Evolutionary conservation across 2,329 filamentous ascomycete species (phyloP).

Genomic region (Aspergillus neoniger): DNA sequence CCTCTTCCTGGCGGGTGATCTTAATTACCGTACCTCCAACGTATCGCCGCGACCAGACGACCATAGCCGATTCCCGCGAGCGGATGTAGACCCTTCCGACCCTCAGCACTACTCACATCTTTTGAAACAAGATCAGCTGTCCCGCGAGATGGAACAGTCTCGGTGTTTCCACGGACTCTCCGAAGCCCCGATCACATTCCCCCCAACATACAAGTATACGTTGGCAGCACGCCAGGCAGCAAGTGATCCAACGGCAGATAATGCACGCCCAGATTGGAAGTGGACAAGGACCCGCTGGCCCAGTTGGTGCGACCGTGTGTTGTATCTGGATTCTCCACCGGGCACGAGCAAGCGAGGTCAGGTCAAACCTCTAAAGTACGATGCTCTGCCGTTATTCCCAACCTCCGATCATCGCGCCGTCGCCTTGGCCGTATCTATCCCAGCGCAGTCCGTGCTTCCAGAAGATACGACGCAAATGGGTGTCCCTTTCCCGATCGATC

Average conservation of each 20-base stretch:
- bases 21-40: constrained; percentile 88
- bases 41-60: constrained; percentile 63
- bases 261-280: constrained; percentile 56
- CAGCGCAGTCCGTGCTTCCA: constrained; percentile 48
- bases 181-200: constrained; percentile 75
- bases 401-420: constrained; percentile 89
- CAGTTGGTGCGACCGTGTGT: constrained; percentile 88
- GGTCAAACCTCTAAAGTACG: constrained; percentile 65
- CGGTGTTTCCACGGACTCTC: constrained; percentile 75
- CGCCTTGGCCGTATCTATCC: constrained; percentile 68
- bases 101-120: constrained; percentile 68
- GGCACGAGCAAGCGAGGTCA: constrained; percentile 47
- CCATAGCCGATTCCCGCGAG: constrained; percentile 62
- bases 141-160: constrained; percentile 66
- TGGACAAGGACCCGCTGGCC: constrained; percentile 86
- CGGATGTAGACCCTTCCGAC: constrained; percentile 50
- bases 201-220: constrained; percentile 91
- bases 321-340: constrained; percentile 68
- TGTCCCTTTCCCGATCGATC: constrained; percentile 61
- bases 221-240: constrained; percentile 45
- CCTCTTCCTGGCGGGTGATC: constrained; percentile 84
- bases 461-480: constrained; percentile 41
- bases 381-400: constrained; percentile 73
- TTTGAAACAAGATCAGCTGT: constrained; percentile 76
- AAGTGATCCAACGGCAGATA: constrained; percentile 25